Percentiles rank a stretch among this genome's conserved stretches.
These are phyloP conservation scores for Diaporthe vexans DNA, from an alignment of 2,329 filamentous ascomycete genomes.

Conservation along the genomic window DNA sequence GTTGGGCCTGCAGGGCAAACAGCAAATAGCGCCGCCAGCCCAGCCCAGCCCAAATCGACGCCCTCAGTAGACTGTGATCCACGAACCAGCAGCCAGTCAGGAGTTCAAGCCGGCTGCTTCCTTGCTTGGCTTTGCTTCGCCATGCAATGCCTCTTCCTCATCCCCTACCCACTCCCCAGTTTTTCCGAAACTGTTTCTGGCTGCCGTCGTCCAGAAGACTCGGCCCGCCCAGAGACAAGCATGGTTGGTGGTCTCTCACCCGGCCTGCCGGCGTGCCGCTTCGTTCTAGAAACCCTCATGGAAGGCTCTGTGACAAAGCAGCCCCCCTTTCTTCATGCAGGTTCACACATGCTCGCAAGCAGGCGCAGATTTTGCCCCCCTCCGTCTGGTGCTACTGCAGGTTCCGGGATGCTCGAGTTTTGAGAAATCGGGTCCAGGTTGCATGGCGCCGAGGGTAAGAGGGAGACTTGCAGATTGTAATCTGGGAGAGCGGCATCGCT, in stretches of 20 bases:
- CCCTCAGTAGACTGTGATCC: background rate
- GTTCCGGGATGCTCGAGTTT: slow-evolving; percentile 31
- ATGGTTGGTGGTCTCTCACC: slow-evolving; percentile 5
- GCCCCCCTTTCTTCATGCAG: slow-evolving; percentile 33
- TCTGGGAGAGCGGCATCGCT: slow-evolving; percentile 22
- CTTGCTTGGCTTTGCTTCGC: slow-evolving; percentile 17
- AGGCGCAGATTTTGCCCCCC: slow-evolving; percentile 13
- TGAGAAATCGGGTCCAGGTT: slow-evolving; percentile 37
- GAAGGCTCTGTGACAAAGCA: slow-evolving; percentile 24
- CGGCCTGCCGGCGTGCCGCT: background rate
- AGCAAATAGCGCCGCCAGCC: background rate
- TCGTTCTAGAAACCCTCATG: slow-evolving; percentile 16
- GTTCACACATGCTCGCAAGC: background rate
- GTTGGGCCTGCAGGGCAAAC: slow-evolving; percentile 17
- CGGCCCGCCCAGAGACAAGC: slow-evolving; percentile 6
- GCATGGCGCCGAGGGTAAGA: slow-evolving; percentile 23
- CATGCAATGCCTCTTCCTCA: background rate
- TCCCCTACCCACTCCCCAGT: slow-evolving; percentile 16
- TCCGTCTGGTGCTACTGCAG: slow-evolving; percentile 28
- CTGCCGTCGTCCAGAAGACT: slow-evolving; percentile 20
- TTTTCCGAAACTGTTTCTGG: slow-evolving; percentile 26
- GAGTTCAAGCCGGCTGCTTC: background rate
- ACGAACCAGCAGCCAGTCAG: slow-evolving; percentile 1
- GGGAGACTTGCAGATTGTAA: slow-evolving; percentile 41
- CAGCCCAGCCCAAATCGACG: background rate